These are phyloP conservation scores for Naganishia cerealis DNA, from an alignment of 1,284 basidiomycete species.

Conservation along the genomic window DNA sequence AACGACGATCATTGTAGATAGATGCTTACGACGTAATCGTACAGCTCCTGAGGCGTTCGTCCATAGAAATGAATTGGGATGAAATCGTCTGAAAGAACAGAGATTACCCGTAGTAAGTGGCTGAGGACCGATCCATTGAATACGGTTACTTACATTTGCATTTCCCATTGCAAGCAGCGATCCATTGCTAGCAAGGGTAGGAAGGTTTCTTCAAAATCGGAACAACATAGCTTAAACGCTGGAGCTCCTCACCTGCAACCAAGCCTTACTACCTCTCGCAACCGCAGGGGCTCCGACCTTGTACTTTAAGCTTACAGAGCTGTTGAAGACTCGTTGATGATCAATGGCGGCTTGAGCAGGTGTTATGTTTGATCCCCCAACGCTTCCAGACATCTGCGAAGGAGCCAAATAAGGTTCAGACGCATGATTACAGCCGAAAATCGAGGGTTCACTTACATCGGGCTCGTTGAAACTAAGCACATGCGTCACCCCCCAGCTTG, in stretches of 20 bases:
- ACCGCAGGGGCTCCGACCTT: slow-evolving; percentile 44
- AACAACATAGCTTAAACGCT: not conserved
- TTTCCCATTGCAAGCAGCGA: slow-evolving; percentile 40
- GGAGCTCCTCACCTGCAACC: slow-evolving; percentile 40
- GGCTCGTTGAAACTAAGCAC: slow-evolving; percentile 46
- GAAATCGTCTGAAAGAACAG: slow-evolving; percentile 40
- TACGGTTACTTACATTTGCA: slow-evolving; percentile 34
- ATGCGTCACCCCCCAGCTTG: slow-evolving; percentile 35
- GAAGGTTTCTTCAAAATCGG: not conserved
- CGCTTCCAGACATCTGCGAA: slow-evolving; percentile 18
- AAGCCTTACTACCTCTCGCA: slow-evolving; percentile 42
- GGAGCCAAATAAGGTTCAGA: not conserved
- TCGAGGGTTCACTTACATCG: slow-evolving; percentile 32
- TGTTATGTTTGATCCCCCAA: slow-evolving; percentile 39
- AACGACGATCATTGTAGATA: not conserved
- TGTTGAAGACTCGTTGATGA: slow-evolving; percentile 41
- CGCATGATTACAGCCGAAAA: slow-evolving; percentile 1
- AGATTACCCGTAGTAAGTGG: not conserved
- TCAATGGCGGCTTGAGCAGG: slow-evolving; percentile 37
- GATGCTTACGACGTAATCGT: slow-evolving; percentile 37
- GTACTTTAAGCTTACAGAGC: slow-evolving; percentile 35
- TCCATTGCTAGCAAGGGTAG: slow-evolving; percentile 35
- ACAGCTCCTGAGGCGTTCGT: slow-evolving; percentile 39
- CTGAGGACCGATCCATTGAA: too few species aligned
- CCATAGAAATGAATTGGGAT: slow-evolving; percentile 48